A percentile compares a stretch with the other conserved stretches of the same genome.
phyloP scores from a whole-genome alignment of 148 eudicot species.

The Rhododendron ferrugineum region DNA sequence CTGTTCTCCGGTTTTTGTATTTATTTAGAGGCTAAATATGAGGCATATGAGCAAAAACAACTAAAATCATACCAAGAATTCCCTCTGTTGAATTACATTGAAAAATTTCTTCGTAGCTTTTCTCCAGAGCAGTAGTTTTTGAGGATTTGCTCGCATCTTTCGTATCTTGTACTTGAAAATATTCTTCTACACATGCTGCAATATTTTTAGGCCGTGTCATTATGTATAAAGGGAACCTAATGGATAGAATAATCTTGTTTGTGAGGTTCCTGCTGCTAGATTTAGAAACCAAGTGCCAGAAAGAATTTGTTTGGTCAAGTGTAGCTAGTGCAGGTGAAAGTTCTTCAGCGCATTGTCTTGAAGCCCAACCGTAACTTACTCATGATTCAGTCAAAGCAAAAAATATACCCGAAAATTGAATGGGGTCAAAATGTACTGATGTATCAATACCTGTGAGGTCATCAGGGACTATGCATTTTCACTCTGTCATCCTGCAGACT shows the following conservation, averaged over 20 bases:
- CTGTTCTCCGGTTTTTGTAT: not conserved
- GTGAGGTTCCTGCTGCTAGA: not conserved
- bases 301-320: not conserved
- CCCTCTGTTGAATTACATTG: constrained; percentile 10
- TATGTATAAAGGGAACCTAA: not conserved
- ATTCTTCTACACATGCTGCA: constrained; percentile 16
- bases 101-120: constrained; percentile 7
- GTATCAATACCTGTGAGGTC: constrained; percentile 15
- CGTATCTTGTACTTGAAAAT: constrained; percentile 10
- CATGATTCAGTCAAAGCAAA: not conserved
- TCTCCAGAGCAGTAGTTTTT: not conserved
- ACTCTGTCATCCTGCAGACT: constrained; percentile 16
- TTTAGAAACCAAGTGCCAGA: not conserved
- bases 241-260: not conserved
- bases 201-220: not conserved
- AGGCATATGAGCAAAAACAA: not conserved
- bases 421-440: not conserved
- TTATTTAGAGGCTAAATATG: not conserved
- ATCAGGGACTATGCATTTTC: constrained; percentile 7
- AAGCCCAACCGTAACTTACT: not conserved
- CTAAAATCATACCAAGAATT: constrained; percentile 9
- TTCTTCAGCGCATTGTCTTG: not conserved
- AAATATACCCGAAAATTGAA: not conserved
- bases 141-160: constrained; percentile 8
- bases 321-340: not conserved